Evolutionary conservation across 2,329 filamentous ascomycete species (phyloP), one percentile per base, ranked within the genome.

Genomic region (Pyrenochaeta sp.): DNA sequence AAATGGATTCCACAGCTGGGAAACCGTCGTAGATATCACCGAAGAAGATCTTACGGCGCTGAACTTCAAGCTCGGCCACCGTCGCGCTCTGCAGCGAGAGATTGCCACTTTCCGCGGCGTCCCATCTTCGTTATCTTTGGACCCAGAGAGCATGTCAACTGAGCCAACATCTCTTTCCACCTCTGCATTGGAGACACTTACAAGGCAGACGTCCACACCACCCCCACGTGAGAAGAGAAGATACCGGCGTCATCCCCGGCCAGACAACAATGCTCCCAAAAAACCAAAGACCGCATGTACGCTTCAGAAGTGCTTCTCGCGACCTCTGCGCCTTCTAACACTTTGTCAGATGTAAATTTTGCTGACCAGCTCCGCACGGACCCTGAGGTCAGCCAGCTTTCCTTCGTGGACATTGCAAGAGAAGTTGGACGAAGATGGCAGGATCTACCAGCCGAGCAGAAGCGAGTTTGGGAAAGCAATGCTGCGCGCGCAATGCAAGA

Each of bases 211-310:
- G 5, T 45, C 63, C 12, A 59, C 63, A 31, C 57, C 64, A 14
- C 64, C 60, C 7, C 58, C 61, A 14, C 54, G 69, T 48, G 72
- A 73, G 53, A 74, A 77, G 63, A 62, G 75, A 45, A 61, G 70
- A 44, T 77, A 77, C 56, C 60, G 74, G 20, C 67, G 75, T 12
- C 75, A 76, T 51, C 75, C 75, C 7, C 61, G 69, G 6, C 63
- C 74, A 10, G 75, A 77, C 46, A 44, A 45, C 30, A 69, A 75
- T 51, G 75, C 75, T 15, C 75, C 75, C 11, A 75, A 75, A 56
- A 75, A 76, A 45, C 75, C 75, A 27, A 77, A 77, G 45, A 77
- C 75, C 30, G 75, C 73, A 7, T 77, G 73, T 75, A 69, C 31
- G 68, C 51, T 45, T 20, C 44, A 46, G 10, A 49, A 29, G 21